phyloP scores from a whole-genome alignment of 2,329 filamentous ascomycete species.

The Ophiostoma novo-ulmi region DNA sequence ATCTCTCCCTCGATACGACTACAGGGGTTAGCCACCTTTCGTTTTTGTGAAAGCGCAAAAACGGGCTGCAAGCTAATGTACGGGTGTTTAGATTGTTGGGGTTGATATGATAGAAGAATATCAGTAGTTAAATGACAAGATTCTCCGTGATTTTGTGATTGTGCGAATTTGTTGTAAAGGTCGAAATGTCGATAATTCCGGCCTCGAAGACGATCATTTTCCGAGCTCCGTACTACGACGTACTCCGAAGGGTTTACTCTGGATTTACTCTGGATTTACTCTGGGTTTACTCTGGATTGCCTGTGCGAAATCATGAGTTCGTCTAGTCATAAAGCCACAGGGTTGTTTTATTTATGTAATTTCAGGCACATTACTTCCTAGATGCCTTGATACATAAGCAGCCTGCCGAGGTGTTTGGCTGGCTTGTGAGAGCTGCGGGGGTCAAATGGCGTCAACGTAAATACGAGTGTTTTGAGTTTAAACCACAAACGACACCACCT shows the following conservation, averaged over 20 bases:
- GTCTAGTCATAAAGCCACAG: neutral
- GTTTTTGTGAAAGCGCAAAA: slow-evolving; percentile 19
- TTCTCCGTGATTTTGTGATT: neutral
- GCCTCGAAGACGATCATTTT: neutral
- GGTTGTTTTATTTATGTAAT: neutral
- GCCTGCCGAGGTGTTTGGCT: neutral
- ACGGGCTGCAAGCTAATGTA: slow-evolving; percentile 19
- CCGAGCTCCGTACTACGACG: slow-evolving; percentile 9
- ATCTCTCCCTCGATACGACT: neutral
- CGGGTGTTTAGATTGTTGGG: neutral
- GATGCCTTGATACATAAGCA: neutral
- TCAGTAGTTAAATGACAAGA: neutral
- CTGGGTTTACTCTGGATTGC: neutral
- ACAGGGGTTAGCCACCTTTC: slow-evolving; percentile 19
- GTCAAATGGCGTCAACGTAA: slow-evolving; percentile 1
- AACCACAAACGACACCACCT: neutral
- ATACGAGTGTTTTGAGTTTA: neutral
- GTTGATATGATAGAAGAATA: neutral
- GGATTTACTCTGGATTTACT: neutral
- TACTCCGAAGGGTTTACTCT: neutral
- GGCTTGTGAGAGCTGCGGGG: slow-evolving; percentile 12
- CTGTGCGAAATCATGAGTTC: neutral
- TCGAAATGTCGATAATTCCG: neutral
- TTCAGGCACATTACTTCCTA: neutral
- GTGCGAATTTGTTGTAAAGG: neutral